Evolutionary conservation across 495 filamentous ascomycete genomes (phyloP).

Genomic region (Lasiosphaeria ovina): DNA sequence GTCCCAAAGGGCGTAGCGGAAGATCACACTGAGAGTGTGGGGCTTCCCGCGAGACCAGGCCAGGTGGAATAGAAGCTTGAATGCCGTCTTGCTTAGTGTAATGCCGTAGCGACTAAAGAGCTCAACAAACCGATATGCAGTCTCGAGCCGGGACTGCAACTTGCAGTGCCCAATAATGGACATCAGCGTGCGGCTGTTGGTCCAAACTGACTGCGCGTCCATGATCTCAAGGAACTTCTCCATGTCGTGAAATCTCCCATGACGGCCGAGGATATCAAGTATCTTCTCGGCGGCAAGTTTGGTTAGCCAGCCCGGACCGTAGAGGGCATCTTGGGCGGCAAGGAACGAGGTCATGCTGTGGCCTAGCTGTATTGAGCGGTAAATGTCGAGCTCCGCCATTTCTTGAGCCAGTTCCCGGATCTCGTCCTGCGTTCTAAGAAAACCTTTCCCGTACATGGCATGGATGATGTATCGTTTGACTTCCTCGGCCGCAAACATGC

Average conservation of each 20-base stretch:
- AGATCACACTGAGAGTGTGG: conserved; percentile 37
- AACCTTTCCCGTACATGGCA: conserved; percentile 30
- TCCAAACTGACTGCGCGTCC: conserved; percentile 6
- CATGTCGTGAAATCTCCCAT: conserved; percentile 26
- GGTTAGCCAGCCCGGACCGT: conserved; percentile 39
- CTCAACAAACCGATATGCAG: conserved; percentile 19
- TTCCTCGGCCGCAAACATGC: conserved; percentile 37
- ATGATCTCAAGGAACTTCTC: conserved; percentile 28
- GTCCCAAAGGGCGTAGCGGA: conserved; percentile 33
- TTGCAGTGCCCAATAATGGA: conserved; percentile 37
- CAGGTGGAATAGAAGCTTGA: conserved; percentile 31
- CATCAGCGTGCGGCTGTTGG: conserved; percentile 32
- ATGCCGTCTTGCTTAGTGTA: conserved; percentile 21
- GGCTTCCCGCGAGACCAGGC: conserved; percentile 30
- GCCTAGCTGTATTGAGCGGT: conserved; percentile 26
- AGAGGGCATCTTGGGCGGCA: conserved; percentile 29
- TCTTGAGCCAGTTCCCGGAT: conserved; percentile 27
- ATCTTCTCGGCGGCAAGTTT: conserved; percentile 31
- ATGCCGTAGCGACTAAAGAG: conserved; percentile 21
- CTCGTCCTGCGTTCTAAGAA: conserved; percentile 23
- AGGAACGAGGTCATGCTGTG: conserved; percentile 28
- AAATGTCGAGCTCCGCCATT: conserved; percentile 35
- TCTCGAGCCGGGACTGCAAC: conserved; percentile 13
- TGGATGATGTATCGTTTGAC: conserved; percentile 35
- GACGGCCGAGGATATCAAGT: conserved; percentile 29